These are phyloP conservation scores for Pythium rhizo-oryzae DNA, from an alignment of 352 stramenopile species.

Conservation along the genomic window DNA sequence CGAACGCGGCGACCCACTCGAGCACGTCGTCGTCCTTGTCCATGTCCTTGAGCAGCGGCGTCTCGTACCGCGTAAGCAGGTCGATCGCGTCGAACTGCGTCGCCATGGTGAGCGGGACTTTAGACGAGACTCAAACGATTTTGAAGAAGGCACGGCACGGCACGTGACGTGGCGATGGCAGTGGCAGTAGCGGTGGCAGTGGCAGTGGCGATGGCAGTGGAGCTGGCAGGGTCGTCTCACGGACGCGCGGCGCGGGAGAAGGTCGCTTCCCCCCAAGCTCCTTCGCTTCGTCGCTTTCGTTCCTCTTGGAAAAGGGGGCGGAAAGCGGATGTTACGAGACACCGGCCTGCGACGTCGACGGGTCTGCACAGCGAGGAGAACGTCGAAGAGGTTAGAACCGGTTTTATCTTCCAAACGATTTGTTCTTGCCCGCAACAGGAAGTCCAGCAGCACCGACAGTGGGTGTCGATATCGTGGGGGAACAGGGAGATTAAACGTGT, in stretches of 20 bases:
- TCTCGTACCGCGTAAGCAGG: constrained; percentile 77
- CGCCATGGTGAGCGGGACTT: constrained; percentile 33
- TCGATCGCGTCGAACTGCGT: constrained; percentile 80
- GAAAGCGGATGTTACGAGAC: constrained; percentile 13
- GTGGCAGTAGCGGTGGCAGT: no score
- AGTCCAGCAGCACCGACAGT: no score
- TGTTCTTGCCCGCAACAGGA: no score
- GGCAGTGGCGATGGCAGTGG: no score
- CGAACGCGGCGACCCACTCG: constrained; percentile 76
- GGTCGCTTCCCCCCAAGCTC: not conserved
- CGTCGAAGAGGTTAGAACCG: not conserved
- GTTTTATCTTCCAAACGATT: not conserved
- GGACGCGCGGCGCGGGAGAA: not conserved
- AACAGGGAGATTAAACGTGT: not conserved
- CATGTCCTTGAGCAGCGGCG: constrained; percentile 83
- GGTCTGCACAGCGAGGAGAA: not conserved
- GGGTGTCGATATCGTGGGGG: no score
- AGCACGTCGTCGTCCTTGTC: constrained; percentile 77
- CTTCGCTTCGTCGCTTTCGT: not conserved
- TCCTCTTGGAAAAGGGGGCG: not conserved
- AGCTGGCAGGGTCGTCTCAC: no score
- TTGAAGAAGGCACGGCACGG: not conserved
- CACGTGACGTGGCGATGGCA: not conserved
- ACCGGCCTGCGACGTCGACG: constrained; percentile 4
- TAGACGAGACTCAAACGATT: no score